phyloP scores from a whole-genome alignment of 225 moss, liverwort and hornwort genomes.

The Marchantia paleacea region DNA sequence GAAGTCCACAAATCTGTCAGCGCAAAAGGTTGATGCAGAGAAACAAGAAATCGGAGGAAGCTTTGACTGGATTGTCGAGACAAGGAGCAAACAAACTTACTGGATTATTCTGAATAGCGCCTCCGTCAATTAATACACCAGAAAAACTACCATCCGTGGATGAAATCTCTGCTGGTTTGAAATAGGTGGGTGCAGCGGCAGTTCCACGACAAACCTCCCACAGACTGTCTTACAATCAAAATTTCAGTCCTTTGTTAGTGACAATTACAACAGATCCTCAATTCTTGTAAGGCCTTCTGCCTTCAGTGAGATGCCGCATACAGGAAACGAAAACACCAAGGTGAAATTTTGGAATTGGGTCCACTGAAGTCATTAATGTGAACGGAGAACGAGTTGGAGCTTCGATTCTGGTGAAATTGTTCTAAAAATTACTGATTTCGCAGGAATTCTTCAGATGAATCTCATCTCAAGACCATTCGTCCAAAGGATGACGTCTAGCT shows the following conservation, averaged over 20 bases:
- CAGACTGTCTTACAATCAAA: slow-evolving; percentile 42
- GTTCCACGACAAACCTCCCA: slow-evolving; percentile 96
- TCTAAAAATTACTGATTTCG: neutral
- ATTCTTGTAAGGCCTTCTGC: neutral
- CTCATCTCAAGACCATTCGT: neutral
- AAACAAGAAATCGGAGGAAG: neutral
- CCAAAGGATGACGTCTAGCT: neutral
- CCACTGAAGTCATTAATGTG: neutral
- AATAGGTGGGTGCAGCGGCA: slow-evolving; percentile 88
- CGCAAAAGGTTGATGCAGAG: neutral
- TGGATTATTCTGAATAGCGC: slow-evolving; percentile 93
- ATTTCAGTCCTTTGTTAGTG: neutral
- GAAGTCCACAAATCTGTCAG: neutral
- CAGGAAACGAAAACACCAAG: neutral
- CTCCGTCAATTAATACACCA: slow-evolving; percentile 85
- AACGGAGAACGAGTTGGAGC: neutral
- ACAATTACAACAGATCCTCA: neutral
- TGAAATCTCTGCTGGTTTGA: slow-evolving; percentile 75
- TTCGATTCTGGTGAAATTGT: neutral
- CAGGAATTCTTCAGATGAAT: neutral
- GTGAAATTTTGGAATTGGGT: neutral
- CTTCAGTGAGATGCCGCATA: neutral
- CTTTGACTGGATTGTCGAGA: neutral
- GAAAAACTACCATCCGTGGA: slow-evolving; percentile 67
- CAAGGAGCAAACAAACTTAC: slow-evolving; percentile 38